A percentile compares a stretch with the other conserved stretches of the same genome.
These are phyloP conservation scores for Diaporthe citri DNA, from an alignment of 2,329 filamentous ascomycete species.

Conservation along the genomic window DNA sequence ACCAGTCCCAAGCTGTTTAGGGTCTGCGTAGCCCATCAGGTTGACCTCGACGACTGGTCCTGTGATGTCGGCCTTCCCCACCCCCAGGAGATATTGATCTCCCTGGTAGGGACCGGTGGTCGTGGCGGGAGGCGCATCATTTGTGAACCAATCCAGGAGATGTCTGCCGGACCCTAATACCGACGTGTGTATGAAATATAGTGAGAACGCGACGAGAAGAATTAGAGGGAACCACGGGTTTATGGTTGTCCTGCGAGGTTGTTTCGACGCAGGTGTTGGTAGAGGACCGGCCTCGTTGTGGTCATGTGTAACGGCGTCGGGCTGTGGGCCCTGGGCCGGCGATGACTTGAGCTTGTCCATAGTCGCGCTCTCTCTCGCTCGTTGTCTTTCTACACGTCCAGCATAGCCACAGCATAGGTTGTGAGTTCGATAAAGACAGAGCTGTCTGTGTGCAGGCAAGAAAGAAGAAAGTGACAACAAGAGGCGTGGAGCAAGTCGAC, in stretches of 20 bases:
- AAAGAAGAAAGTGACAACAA: background rate
- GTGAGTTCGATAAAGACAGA: background rate
- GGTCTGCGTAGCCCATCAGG: constrained; percentile 89
- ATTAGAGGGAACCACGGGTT: background rate
- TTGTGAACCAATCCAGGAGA: background rate
- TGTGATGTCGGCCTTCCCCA: constrained; percentile 68
- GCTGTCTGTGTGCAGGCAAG: background rate
- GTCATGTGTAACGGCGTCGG: background rate
- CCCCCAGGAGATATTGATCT: constrained; percentile 63
- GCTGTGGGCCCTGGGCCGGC: background rate
- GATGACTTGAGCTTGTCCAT: constrained; percentile 4
- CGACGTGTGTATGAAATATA: background rate
- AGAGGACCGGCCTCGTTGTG: constrained; percentile 6
- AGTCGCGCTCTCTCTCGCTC: background rate
- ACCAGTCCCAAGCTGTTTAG: constrained; percentile 83
- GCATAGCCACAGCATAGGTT: background rate
- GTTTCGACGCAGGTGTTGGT: background rate
- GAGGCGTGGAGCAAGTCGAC: background rate
- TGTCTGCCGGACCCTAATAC: background rate
- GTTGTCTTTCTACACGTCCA: background rate
- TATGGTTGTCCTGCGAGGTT: background rate
- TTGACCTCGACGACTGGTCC: constrained; percentile 89
- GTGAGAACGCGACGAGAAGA: background rate
- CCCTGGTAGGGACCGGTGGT: constrained; percentile 41
- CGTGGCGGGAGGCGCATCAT: background rate